Evolutionary conservation across 2,329 filamentous ascomycete species (phyloP).

Genomic region (Nectriaceae sp.): DNA sequence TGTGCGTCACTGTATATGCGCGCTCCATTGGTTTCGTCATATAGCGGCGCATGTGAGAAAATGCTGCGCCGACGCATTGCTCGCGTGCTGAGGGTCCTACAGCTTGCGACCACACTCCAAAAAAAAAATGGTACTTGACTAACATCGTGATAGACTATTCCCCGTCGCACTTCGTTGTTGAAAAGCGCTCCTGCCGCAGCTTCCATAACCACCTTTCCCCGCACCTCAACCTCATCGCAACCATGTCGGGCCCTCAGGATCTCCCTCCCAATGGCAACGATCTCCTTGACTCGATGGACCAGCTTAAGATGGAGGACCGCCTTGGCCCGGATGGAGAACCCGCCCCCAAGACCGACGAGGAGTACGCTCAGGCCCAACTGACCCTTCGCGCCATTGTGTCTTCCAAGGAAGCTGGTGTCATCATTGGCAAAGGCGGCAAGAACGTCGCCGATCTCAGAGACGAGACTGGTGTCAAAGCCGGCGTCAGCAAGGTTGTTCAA

Average conservation of each 20-base stretch:
- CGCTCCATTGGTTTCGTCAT: no score
- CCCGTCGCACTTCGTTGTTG: constrained; percentile 8
- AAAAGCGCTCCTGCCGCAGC: constrained; percentile 8
- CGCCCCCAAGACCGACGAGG: constrained; percentile 90
- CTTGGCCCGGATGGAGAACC: constrained; percentile 75
- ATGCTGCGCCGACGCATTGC: neutral
- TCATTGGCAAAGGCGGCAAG: constrained; percentile 98
- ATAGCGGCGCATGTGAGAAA: neutral
- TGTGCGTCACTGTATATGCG: neutral
- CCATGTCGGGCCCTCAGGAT: constrained; percentile 67
- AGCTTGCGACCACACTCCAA: neutral
- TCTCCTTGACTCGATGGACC: constrained; percentile 62
- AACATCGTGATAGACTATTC: constrained; percentile 7
- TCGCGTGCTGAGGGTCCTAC: neutral
- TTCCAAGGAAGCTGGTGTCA: constrained; percentile 97
- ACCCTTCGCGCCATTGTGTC: constrained; percentile 97
- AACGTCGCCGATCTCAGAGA: constrained; percentile 97
- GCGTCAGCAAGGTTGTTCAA: constrained; percentile 97
- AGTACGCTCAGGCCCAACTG: constrained; percentile 89
- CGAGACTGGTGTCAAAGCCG: constrained; percentile 96
- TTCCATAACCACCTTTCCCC: constrained; percentile 15
- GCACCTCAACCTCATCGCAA: constrained; percentile 25
- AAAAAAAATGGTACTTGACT: constrained; percentile 2
- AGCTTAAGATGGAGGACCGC: constrained; percentile 66
- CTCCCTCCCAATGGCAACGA: constrained; percentile 61